These are phyloP conservation scores for Mycosarcoma maydis DNA, from an alignment of 1,284 basidiomycete genomes.

Conservation along the genomic window DNA sequence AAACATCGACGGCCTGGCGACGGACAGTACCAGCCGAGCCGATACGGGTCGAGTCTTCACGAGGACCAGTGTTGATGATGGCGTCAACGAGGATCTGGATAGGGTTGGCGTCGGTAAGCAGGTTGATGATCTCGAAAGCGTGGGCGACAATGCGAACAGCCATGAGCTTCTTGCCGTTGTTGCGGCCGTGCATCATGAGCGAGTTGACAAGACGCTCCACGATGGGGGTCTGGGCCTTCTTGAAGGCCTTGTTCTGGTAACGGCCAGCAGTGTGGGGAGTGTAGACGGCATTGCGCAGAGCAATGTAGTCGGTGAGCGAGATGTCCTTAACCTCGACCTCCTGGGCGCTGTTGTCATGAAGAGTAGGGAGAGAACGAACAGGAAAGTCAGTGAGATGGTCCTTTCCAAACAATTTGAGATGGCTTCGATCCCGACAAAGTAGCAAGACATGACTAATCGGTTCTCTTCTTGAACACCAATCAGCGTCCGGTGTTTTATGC, in stretches of 20 bases:
- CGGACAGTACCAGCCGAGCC: slow-evolving; percentile 99
- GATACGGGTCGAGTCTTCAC: slow-evolving; percentile 99
- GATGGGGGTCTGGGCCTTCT: slow-evolving; percentile 99
- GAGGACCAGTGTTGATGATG: slow-evolving; percentile 99
- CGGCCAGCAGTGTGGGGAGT: slow-evolving; percentile 96
- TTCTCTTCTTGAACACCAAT: too few relatives aligned
- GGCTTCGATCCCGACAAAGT: neutral
- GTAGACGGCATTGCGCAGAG: slow-evolving; percentile 97
- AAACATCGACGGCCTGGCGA: slow-evolving; percentile 99
- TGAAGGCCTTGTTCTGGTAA: slow-evolving; percentile 99
- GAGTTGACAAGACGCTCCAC: slow-evolving; percentile 99
- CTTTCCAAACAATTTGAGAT: neutral
- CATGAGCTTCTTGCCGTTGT: slow-evolving; percentile 99
- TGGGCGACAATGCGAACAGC: slow-evolving; percentile 99
- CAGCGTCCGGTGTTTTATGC: too few relatives aligned
- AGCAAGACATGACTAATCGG: neutral
- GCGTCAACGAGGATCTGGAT: slow-evolving; percentile 98
- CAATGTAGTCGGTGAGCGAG: slow-evolving; percentile 84
- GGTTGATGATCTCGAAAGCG: slow-evolving; percentile 99
- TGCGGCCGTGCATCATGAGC: slow-evolving; percentile 99
- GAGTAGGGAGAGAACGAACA: neutral
- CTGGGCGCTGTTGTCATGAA: slow-evolving; percentile 50
- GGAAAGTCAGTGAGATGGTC: slow-evolving; percentile 17
- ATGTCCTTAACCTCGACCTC: slow-evolving; percentile 99
- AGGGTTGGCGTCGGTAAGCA: slow-evolving; percentile 99